Base-by-base conservation (phyloP, 495 filamentous ascomycete genomes). In the Achaetomiella virescens region DNA sequence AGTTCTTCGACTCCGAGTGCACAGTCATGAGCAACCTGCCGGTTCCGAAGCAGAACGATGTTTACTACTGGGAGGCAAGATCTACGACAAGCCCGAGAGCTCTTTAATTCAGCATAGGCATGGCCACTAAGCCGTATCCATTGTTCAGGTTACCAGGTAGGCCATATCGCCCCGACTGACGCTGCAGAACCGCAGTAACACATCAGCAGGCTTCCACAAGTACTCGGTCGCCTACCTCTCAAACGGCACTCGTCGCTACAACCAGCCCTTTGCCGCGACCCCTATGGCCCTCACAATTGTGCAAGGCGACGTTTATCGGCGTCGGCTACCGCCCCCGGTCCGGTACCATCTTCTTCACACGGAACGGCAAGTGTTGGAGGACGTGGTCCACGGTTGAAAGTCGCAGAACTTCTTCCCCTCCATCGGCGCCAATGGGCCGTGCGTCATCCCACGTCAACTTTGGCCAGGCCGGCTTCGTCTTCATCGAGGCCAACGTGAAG, bases 401-500 rank as follows among this genome's bases (percentile, higher is more conserved):
- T 80, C 88, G 3, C 93, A 95, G 62, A 98, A 98, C 66, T 87
- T 97, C 71, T 98, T 98, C 72, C 93, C 93, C 1, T 91, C 93
- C 1, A 79, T 98, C 37, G 93, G 93, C 43, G 91, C 93, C 20
- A 96, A 92, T 65, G 93, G 93, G 1, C 93, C 93, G 9, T 90
- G 89, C 66, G 85, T 84, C 15, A 78, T 97, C 6, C n/a, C 91
- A 97, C 68, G 93, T 98, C 62, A 98, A 98, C 68, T 96, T 98
- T 68, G 93, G 93, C 3, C 93, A 98, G 67, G 86, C 90, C 61
- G 93, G 93, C 38, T 98, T 97, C 63, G 93, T 97, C 17, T 98
- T 97, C 65, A 97, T 98, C 66, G 93, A 98, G 72, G 93, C 90
- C 41, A 98, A 98, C 61, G 93, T 98, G 36, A 98, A 98, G 80